Percentiles rank a stretch among this genome's conserved stretches.
Conservation (phyloP, 2,329 filamentous ascomycete genomes). For the Penicillium sp. region DNA sequence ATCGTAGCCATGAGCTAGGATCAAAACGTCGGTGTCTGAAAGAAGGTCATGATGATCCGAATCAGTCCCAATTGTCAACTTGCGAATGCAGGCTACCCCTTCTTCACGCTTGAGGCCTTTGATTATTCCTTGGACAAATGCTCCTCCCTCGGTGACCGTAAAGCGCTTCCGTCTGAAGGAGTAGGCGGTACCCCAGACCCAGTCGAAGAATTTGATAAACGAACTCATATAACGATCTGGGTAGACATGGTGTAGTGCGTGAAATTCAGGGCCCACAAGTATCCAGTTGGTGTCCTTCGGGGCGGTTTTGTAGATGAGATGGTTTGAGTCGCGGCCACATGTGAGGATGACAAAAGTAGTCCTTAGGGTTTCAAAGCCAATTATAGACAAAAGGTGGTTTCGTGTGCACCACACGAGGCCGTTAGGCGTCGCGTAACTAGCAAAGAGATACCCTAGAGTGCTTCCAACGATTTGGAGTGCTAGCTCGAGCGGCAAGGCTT, state of each 20-base stretch:
- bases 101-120: slow-evolving; percentile 6
- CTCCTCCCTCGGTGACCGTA: slow-evolving; percentile 9
- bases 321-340: slow-evolving; percentile 15
- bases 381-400: neutral
- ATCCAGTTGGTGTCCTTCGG: slow-evolving; percentile 14
- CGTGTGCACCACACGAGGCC: no score
- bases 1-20: no score
- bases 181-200: slow-evolving; percentile 15
- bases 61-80: slow-evolving; percentile 4
- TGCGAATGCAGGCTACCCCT: neutral
- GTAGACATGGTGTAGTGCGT: slow-evolving; percentile 13
- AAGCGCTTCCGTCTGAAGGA: slow-evolving; percentile 11
- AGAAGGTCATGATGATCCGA: slow-evolving; percentile 8
- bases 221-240: slow-evolving; percentile 16
- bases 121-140: slow-evolving; percentile 9
- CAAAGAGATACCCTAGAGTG: no score
- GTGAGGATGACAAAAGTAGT: slow-evolving; percentile 8
- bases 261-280: slow-evolving; percentile 15
- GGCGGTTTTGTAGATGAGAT: slow-evolving; percentile 10
- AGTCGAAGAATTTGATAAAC: slow-evolving; percentile 15
- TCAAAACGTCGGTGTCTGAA: no score
- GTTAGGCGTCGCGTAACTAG: no score
- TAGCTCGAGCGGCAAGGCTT: no score
- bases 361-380: neutral
- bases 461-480: no score